A percentile compares a stretch with the other conserved stretches of the same genome.
Evolutionary conservation across 2,329 filamentous ascomycete genomes (phyloP).

Genomic region (Tolypocladium nubicola): DNA sequence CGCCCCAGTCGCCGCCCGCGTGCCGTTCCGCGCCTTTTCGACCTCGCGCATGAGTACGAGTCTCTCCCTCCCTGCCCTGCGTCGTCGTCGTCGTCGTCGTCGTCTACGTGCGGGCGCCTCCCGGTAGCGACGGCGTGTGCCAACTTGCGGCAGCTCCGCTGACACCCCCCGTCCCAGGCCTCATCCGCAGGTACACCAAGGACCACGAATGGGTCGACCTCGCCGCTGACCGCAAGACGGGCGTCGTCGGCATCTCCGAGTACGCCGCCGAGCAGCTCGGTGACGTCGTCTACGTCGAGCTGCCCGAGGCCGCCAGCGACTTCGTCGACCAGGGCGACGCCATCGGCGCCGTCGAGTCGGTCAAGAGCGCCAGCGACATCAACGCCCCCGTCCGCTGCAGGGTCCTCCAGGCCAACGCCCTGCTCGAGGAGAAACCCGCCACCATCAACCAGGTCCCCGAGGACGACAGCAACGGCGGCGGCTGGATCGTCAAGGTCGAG

Average conservation of each 20-base stretch:
- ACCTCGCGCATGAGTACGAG: slow-evolving; percentile 25
- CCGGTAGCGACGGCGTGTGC: no score
- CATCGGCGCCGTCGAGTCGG: slow-evolving; percentile 91
- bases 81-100: neutral
- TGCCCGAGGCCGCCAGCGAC: slow-evolving; percentile 56
- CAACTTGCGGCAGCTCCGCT: neutral
- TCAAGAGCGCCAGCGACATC: slow-evolving; percentile 98
- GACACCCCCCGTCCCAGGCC: slow-evolving; percentile 29
- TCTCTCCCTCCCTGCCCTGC: neutral
- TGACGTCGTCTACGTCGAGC: slow-evolving; percentile 95
- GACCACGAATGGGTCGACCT: slow-evolving; percentile 98
- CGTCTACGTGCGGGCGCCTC: neutral
- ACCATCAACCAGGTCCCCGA: slow-evolving; percentile 88
- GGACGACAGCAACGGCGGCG: slow-evolving; percentile 60
- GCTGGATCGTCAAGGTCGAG: slow-evolving; percentile 87
- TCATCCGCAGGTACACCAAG: slow-evolving; percentile 79
- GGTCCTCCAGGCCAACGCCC: slow-evolving; percentile 61
- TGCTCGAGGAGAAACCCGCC: slow-evolving; percentile 74
- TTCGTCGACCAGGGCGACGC: slow-evolving; percentile 67
- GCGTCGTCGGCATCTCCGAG: slow-evolving; percentile 73
- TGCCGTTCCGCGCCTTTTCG: slow-evolving; percentile 28
- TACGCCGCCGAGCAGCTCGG: slow-evolving; percentile 90
- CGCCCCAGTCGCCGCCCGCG: slow-evolving; percentile 27
- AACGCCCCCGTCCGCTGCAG: slow-evolving; percentile 75
- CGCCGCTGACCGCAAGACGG: slow-evolving; percentile 69